Evolutionary conservation across 1,284 basidiomycete genomes (phyloP).

Genomic region (Lignosus rhinocerotis): DNA sequence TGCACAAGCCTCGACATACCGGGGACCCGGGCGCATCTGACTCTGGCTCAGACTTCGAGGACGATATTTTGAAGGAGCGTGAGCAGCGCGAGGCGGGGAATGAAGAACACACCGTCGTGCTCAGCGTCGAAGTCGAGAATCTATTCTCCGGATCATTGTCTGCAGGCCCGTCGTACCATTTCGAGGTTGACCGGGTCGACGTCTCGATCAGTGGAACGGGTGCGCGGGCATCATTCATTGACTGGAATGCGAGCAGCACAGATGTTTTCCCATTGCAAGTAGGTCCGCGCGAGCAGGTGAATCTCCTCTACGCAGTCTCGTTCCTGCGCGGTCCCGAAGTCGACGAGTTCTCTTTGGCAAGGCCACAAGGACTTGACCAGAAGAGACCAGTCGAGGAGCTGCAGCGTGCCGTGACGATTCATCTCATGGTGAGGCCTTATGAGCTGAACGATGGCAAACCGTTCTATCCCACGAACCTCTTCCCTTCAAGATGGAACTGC

Average conservation of each 20-base stretch:
- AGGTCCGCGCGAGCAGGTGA: constrained; percentile 75
- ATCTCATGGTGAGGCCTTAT: constrained; percentile 72
- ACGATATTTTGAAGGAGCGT: constrained; percentile 51
- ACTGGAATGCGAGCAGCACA: constrained; percentile 52
- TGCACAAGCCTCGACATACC: constrained; percentile 6
- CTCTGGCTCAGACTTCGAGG: constrained; percentile 38
- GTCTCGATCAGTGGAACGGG: constrained; percentile 77
- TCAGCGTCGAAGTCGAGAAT: constrained; percentile 87
- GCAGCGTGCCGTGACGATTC: constrained; percentile 76
- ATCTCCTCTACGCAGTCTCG: constrained; percentile 82
- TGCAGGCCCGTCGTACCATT: constrained; percentile 61
- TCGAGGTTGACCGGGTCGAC: constrained; percentile 71
- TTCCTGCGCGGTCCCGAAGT: constrained; percentile 65
- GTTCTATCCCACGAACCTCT: constrained; percentile 67
- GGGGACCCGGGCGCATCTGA: constrained; percentile 19
- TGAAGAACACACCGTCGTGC: constrained; percentile 80
- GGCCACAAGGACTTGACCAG: constrained; percentile 19
- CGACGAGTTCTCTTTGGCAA: constrained; percentile 44
- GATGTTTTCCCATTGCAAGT: constrained; percentile 73
- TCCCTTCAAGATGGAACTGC: constrained; percentile 87
- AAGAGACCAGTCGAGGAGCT: constrained; percentile 43
- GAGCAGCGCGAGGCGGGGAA: constrained; percentile 66
- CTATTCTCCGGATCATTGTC: constrained; percentile 30
- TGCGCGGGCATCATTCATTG: constrained; percentile 67
- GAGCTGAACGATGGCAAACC: constrained; percentile 19